phyloP scores from a whole-genome alignment of 2,329 filamentous ascomycete genomes.

The Stromatinia cepivora region DNA sequence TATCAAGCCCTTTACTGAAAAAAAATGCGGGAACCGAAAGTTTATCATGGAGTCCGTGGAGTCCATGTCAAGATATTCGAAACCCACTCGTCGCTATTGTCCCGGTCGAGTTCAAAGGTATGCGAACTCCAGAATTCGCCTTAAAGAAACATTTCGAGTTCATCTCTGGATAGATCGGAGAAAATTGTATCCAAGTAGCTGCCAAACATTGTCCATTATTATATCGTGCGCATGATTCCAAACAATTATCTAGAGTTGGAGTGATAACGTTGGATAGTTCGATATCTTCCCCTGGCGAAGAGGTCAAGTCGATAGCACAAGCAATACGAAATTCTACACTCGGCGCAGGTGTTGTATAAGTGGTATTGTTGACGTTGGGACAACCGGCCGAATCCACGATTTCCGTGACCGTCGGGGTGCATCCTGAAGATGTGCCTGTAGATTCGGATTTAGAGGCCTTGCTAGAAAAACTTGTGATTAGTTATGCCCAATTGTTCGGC shows the following conservation, averaged over 20 bases:
- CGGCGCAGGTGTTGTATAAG: constrained; percentile 27
- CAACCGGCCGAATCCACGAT: constrained; percentile 31
- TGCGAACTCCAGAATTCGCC: constrained; percentile 23
- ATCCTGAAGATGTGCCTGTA: constrained; percentile 19
- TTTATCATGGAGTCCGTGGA: not conserved
- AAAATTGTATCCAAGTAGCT: constrained; percentile 34
- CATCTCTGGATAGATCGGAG: constrained; percentile 22
- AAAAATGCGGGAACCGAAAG: not conserved
- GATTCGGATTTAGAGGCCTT: constrained; percentile 10
- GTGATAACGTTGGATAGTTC: constrained; percentile 27
- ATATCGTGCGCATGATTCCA: constrained; percentile 29
- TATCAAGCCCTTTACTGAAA: not conserved
- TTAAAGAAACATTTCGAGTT: constrained; percentile 34
- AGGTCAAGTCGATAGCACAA: constrained; percentile 26
- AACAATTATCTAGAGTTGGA: constrained; percentile 25
- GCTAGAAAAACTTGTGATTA: constrained; percentile 1
- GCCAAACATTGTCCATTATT: constrained; percentile 29
- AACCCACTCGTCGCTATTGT: constrained; percentile 20
- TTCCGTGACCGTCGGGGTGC: constrained; percentile 20
- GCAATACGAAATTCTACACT: constrained; percentile 27
- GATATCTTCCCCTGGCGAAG: constrained; percentile 26
- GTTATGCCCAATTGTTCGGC: not conserved
- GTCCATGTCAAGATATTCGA: not conserved
- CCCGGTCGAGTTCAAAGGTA: constrained; percentile 6
- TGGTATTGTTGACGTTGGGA: constrained; percentile 27